Conservation (phyloP, 176 grass and related monocot genomes). For the Rhynchospora tenuis region DNA sequence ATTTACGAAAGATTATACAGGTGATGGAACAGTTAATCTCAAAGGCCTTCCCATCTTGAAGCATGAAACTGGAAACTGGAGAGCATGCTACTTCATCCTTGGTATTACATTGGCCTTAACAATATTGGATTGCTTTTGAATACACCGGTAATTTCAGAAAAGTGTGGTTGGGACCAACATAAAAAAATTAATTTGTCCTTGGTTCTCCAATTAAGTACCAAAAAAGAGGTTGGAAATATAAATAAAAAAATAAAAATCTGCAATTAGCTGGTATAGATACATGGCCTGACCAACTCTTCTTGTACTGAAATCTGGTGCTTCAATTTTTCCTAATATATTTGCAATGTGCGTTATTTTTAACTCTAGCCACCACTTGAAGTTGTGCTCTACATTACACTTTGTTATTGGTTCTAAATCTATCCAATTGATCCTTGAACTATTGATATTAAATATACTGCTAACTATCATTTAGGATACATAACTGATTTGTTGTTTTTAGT, state of each 20-base stretch:
- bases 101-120: not conserved
- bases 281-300: too few species aligned
- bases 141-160: not conserved
- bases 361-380: too few species aligned
- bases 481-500: not conserved
- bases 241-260: too few species aligned
- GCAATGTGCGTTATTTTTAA: not conserved
- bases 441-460: not conserved
- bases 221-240: too few species aligned
- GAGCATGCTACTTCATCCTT: slow-evolving; percentile 25
- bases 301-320: not conserved
- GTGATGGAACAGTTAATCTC: slow-evolving; percentile 28
- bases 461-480: not conserved
- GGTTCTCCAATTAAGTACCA: not conserved
- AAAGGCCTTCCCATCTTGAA: slow-evolving; percentile 24
- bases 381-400: too few species aligned
- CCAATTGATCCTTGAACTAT: not conserved
- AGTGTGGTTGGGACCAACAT: not conserved
- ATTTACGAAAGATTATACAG: slow-evolving; percentile 5
- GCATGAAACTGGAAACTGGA: slow-evolving; percentile 23
- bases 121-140: not conserved
- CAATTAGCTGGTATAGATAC: too few species aligned
- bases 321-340: not conserved
- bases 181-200: not conserved
- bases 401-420: not conserved